Evolutionary conservation across 2,329 filamentous ascomycete species (phyloP).

Genomic region (Talaromyces albobiverticillius): DNA sequence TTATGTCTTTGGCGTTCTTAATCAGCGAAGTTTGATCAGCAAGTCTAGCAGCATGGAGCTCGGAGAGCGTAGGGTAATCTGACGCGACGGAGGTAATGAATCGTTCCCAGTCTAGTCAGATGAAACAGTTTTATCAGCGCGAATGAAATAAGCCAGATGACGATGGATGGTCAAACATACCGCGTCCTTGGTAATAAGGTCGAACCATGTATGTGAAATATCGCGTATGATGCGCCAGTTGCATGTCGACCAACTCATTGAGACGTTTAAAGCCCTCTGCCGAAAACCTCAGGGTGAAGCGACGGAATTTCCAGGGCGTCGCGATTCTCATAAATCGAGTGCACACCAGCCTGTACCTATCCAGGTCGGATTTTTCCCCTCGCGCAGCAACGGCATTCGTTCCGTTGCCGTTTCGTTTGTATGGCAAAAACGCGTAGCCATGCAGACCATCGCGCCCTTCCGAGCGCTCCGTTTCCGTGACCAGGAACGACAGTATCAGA

Average conservation of each 20-base stretch:
- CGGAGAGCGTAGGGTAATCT: conserved; percentile 22
- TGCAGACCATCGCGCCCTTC: conserved; percentile 14
- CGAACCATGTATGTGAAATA: conserved; percentile 40
- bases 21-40: conserved; percentile 47
- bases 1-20: conserved; percentile 49
- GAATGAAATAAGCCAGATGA: background rate
- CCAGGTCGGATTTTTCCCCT: conserved; percentile 35
- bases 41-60: conserved; percentile 30
- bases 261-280: conserved; percentile 32
- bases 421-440: conserved; percentile 4
- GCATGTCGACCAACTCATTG: conserved; percentile 34
- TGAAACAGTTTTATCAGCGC: background rate
- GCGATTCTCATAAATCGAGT: conserved; percentile 39
- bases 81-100: conserved; percentile 22
- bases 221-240: conserved; percentile 35
- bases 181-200: conserved; percentile 38
- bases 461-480: conserved; percentile 17
- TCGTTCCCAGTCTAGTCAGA: conserved; percentile 27
- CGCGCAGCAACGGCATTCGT: conserved; percentile 9
- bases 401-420: conserved; percentile 5
- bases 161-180: conserved; percentile 21
- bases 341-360: conserved; percentile 40
- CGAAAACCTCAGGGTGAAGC: conserved; percentile 37
- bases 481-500: conserved; percentile 31
- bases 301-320: conserved; percentile 37